Evolutionary conservation across 768 basidiomycete species (phyloP), one percentile per base, ranked within the genome.

Genomic region (Suillus sp.): DNA sequence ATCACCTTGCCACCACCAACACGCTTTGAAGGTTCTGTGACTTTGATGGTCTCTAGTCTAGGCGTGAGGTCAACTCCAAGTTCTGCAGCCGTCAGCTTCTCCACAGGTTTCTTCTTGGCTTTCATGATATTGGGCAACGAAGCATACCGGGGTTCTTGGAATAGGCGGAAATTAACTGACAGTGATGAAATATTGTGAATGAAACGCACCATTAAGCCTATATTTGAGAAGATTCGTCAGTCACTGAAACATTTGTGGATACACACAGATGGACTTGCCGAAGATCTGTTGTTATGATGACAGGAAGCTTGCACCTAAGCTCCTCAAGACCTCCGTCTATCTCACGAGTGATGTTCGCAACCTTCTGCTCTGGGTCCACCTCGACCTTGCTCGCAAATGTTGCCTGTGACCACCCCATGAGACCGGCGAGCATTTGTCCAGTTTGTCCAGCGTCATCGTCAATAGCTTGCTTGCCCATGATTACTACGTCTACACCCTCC

Each of bases 111-210:
- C 84, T 98, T 99, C 84, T 98, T 99, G n/a, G 97, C 97, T 77
- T 96, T 96, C 93, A 96, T 96, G 77, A 96, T 96, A 69, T 94
- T 95, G 4, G 95, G 94, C 64, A 99, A 76, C n/a, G 96, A 95
- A 0, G 97, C 97, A 71, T 97, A 99, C 68, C 96, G 90, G 0
- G 96, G 96, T 75, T 96, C 96, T 95, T 71, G 20, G 55, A 60
- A 60, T 48, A 54, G 45, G 58, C 63, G 11, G 14, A 16, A 30
- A 47, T 56, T 40, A 62, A n/a, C 35, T 58, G 16, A 62, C 38
- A 25, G 25, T 42, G 48, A 48, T 4, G 35, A 10, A 35, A 27
- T 10, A 38, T 50, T 32, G 51, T 40, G 5, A 20, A 56, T 32
- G 9, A 32, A 11, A 63, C 78, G 27, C 69, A 92, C 92, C 91